A percentile compares a stretch with the other conserved stretches of the same genome.
These are phyloP conservation scores for Clonostachys chloroleuca DNA, from an alignment of 2,329 filamentous ascomycete species.

Conservation along the genomic window DNA sequence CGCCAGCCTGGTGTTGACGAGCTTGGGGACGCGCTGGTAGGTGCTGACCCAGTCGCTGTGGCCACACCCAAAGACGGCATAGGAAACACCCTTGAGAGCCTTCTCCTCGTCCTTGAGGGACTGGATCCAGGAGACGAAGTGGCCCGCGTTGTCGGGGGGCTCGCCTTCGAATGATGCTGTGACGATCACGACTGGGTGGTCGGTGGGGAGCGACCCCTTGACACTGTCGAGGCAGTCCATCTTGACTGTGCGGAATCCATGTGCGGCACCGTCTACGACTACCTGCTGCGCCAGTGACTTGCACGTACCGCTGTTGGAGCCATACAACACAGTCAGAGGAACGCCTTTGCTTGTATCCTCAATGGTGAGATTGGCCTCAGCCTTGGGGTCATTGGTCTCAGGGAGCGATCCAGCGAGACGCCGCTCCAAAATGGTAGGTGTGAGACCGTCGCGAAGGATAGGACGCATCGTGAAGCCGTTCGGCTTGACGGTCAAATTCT, in stretches of 20 bases:
- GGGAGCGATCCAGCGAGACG: conserved; percentile 20
- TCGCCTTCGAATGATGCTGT: conserved; percentile 67
- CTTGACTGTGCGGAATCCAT: conserved; percentile 46
- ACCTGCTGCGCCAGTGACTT: conserved; percentile 59
- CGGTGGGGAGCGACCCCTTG: conserved; percentile 44
- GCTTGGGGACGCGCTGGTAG: conserved; percentile 57
- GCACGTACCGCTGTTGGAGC: conserved; percentile 63
- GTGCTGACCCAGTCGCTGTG: conserved; percentile 46
- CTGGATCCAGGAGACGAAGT: conserved; percentile 62
- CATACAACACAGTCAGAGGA: conserved; percentile 55
- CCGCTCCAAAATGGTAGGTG: conserved; percentile 30
- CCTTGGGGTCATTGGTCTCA: background rate
- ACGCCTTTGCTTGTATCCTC: background rate
- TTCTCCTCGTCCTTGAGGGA: conserved; percentile 30
- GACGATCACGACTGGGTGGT: conserved; percentile 53
- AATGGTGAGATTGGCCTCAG: background rate
- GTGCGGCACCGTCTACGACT: conserved; percentile 44
- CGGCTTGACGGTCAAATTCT: conserved; percentile 54
- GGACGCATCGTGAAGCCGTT: conserved; percentile 56
- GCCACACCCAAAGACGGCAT: conserved; percentile 64
- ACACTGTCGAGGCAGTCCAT: conserved; percentile 51
- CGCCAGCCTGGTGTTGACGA: conserved; percentile 45
- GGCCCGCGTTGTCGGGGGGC: conserved; percentile 62
- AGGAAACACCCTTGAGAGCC: conserved; percentile 45
- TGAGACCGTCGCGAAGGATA: conserved; percentile 36